phyloP scores from a whole-genome alignment of 75 land plant species.

The Cryptomeria japonica region DNA sequence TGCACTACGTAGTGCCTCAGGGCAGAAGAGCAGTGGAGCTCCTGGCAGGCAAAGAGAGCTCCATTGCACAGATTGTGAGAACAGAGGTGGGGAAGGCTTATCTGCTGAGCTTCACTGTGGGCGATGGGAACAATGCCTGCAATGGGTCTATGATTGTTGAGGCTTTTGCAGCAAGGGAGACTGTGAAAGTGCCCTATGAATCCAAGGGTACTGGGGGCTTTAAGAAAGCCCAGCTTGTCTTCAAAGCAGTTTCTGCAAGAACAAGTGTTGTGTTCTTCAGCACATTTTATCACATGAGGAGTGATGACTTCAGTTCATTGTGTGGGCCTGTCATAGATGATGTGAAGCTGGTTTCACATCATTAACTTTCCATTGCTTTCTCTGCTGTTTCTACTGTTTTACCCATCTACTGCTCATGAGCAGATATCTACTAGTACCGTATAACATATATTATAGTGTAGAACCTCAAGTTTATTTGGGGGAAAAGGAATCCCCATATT shows the following conservation, averaged over 20 bases:
- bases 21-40: slow-evolving; percentile 63
- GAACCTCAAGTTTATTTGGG: no score
- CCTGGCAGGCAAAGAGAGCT: slow-evolving; percentile 53
- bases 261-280: slow-evolving; percentile 52
- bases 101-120: slow-evolving; percentile 49
- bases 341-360: slow-evolving; percentile 24
- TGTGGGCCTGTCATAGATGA: slow-evolving; percentile 71
- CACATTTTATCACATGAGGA: slow-evolving; percentile 36
- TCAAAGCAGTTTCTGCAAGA: slow-evolving; percentile 28
- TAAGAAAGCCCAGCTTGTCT: slow-evolving; percentile 28
- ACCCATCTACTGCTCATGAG: background rate
- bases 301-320: slow-evolving; percentile 31
- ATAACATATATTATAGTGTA: no score
- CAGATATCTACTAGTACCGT: background rate
- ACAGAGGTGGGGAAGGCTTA: slow-evolving; percentile 34
- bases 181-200: slow-evolving; percentile 42
- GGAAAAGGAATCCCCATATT: no score
- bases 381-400: background rate
- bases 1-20: slow-evolving; percentile 51
- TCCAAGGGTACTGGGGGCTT: slow-evolving; percentile 59
- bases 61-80: slow-evolving; percentile 41
- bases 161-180: slow-evolving; percentile 50
- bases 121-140: slow-evolving; percentile 53
- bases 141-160: slow-evolving; percentile 57
- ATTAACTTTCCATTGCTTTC: background rate